Evolutionary conservation across 192 early-diverging fungal species (phyloP), one percentile per base, ranked within the genome.

Genomic region (Linnemannia exigua): DNA sequence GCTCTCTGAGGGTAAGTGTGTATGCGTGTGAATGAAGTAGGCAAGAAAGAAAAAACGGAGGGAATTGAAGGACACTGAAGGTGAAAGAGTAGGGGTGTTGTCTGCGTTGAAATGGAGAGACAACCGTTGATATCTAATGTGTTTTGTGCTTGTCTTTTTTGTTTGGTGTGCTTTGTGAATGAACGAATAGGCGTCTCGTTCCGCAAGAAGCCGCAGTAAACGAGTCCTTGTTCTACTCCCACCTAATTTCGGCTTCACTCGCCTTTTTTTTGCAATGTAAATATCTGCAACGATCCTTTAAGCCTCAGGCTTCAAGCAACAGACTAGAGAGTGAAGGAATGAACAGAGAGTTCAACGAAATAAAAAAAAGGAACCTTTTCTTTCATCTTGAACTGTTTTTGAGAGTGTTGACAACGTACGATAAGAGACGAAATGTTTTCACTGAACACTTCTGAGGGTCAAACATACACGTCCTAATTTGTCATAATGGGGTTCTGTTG

Each of bases 181-280:
- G 52, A 1, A 3, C 22, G 52, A 63, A 15, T 63, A 63, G 58
- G 58, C 77, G 82, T 85, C n/a, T 96, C 95, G 20, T 95, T 95
- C 94, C 90, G 96, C 81, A 95, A 92, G 89, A 97, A 96, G 93
- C 85, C 91, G 80, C 90, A 93, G 88, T 95, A 94, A 89, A 58
- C n/a, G n/a, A n/a, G 12, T 9, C 48, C 0, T 63, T 63, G 22
- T 31, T 63, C 58, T 31, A 25, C 28, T 25, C n/a, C n/a, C n/a
- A n/a, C n/a, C n/a, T n/a, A n/a, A n/a, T n/a, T n/a, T 25, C 28
- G 31, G 58, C 28, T 63, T 31, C 14, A 1, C 11, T 31, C 12
- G 28, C 41, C 41, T 44, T 44, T 44, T 44, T 31, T 44, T 44
- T 31, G 58, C 58, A 12, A 31, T 31, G 58, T 63, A 63, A 63